Evolutionary conservation across 441 rosid genomes (phyloP).

Genomic region (Rhodomyrtus psidioides): DNA sequence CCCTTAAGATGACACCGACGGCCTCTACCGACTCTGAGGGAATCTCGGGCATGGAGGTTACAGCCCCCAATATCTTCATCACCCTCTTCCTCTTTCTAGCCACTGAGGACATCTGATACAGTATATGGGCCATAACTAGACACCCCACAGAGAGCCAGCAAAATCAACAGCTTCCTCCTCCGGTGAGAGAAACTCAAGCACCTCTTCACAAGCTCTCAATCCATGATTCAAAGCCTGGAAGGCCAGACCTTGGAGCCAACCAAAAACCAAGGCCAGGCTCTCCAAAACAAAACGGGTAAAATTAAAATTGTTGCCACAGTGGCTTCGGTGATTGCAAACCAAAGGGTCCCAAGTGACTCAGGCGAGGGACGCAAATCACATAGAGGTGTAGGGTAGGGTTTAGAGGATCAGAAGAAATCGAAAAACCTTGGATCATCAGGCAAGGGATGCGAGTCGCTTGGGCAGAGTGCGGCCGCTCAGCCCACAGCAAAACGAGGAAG

Average conservation of each 20-base stretch:
- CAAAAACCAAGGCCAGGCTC: not conserved
- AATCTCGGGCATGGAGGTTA: slow-evolving; percentile 6
- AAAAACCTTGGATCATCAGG: not conserved
- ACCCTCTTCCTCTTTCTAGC: too few relatives aligned
- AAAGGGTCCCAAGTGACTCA: not conserved
- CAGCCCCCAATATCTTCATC: slow-evolving; percentile 2
- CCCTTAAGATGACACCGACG: not conserved
- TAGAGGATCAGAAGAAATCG: not conserved
- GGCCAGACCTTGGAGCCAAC: not conserved
- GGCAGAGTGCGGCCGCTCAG: too few relatives aligned
- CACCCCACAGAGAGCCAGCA: not conserved
- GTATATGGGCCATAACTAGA: slow-evolving; percentile 3
- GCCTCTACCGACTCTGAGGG: slow-evolving; percentile 7
- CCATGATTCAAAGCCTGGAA: slow-evolving; percentile 2
- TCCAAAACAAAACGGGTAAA: not conserved
- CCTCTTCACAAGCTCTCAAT: slow-evolving; percentile 2
- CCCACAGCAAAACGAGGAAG: too few relatives aligned
- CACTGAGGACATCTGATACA: slow-evolving; percentile 6
- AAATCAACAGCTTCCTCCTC: slow-evolving; percentile 7
- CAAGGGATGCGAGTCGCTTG: too few relatives aligned
- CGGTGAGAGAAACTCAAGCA: not conserved
- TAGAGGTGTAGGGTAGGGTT: not conserved
- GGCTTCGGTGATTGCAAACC: not conserved
- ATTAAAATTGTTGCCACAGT: not conserved
- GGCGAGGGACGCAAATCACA: not conserved